phyloP scores from a whole-genome alignment of 306 rosid species.

The Fragaria vesca region DNA sequence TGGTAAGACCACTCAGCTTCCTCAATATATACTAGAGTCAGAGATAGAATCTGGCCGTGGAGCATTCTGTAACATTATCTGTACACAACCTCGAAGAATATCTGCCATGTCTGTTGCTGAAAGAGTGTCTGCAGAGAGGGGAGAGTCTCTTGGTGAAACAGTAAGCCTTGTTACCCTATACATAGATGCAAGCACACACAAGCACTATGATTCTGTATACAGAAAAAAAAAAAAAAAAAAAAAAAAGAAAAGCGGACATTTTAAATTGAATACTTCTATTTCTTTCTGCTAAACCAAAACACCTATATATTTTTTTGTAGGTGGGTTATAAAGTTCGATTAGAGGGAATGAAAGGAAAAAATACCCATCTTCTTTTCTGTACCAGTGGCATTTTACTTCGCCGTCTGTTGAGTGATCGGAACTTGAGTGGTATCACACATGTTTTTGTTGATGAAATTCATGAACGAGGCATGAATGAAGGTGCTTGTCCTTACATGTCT shows the following conservation, averaged over 20 bases:
- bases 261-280: constrained; percentile 42
- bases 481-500: constrained; percentile 22
- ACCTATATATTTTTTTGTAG: constrained; percentile 61
- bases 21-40: constrained; percentile 55
- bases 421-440: constrained; percentile 53
- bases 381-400: constrained; percentile 64
- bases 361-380: constrained; percentile 59
- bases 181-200: constrained; percentile 19
- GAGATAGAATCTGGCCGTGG: constrained; percentile 66
- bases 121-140: constrained; percentile 58
- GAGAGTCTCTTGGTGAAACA: constrained; percentile 58
- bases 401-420: constrained; percentile 54
- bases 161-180: constrained; percentile 36
- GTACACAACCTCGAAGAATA: constrained; percentile 59
- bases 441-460: constrained; percentile 67
- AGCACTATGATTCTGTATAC: not conserved
- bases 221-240: constrained; percentile 6
- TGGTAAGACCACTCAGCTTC: constrained; percentile 66
- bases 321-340: constrained; percentile 63
- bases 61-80: constrained; percentile 57
- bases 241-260: constrained; percentile 18
- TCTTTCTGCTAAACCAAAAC: constrained; percentile 70
- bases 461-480: constrained; percentile 70
- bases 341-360: constrained; percentile 61
- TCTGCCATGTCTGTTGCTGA: constrained; percentile 62